Evolutionary conservation across 2,329 filamentous ascomycete species (phyloP).

Genomic region (Aspergillus sp.): DNA sequence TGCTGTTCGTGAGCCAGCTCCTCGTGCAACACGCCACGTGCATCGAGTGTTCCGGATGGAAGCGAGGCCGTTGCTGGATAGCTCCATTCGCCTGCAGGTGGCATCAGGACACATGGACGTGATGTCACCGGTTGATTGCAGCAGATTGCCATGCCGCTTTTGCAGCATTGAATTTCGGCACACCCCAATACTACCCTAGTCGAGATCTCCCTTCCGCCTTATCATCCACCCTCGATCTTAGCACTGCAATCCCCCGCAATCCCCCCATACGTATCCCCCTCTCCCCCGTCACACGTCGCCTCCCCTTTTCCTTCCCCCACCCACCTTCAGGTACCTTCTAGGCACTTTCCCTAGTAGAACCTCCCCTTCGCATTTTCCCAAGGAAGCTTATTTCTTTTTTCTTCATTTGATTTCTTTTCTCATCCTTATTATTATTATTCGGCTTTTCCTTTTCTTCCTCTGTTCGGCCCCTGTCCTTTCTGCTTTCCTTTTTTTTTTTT

Average conservation of each 20-base stretch:
- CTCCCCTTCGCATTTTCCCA: constrained; percentile 10
- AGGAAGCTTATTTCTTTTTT: constrained; percentile 9
- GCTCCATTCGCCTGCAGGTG: not conserved
- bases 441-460: constrained; percentile 1
- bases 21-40: constrained; percentile 9
- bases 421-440: constrained; percentile 9
- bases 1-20: constrained; percentile 8
- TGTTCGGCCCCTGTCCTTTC: constrained; percentile 1
- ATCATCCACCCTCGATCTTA: not conserved
- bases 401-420: constrained; percentile 9
- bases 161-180: not conserved
- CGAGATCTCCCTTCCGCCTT: not conserved
- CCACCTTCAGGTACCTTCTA: constrained; percentile 2
- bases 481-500: constrained; percentile 10
- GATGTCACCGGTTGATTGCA: constrained; percentile 8
- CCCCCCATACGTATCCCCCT: not conserved
- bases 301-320: not conserved
- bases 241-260: not conserved
- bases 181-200: not conserved
- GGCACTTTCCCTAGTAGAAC: constrained; percentile 15
- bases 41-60: constrained; percentile 10
- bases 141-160: not conserved
- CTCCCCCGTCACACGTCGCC: not conserved
- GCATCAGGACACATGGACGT: constrained; percentile 7
- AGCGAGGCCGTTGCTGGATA: constrained; percentile 10